These are phyloP conservation scores for Flagelloscypha sp. DNA, from an alignment of 768 basidiomycete species.

Conservation along the genomic window DNA sequence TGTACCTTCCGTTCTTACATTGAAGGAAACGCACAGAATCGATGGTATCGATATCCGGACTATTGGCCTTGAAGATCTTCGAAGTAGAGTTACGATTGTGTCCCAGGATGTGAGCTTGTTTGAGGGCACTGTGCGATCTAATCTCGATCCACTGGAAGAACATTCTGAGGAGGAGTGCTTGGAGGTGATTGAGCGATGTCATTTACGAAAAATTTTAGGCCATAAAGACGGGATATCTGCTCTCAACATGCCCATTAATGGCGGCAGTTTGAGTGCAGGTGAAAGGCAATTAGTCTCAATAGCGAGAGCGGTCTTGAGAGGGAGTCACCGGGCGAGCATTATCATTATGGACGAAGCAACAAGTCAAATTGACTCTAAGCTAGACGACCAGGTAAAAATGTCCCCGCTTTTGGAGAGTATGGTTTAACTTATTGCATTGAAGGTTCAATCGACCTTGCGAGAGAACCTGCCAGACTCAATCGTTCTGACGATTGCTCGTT, in stretches of 20 bases:
- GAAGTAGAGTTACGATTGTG: constrained; percentile 60
- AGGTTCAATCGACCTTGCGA: constrained; percentile 69
- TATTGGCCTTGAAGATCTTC: constrained; percentile 61
- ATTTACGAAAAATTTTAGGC: constrained; percentile 40
- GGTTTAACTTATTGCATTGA: not conserved
- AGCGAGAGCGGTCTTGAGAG: constrained; percentile 59
- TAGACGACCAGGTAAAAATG: constrained; percentile 54
- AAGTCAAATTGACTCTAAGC: constrained; percentile 60
- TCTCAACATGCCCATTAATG: constrained; percentile 57
- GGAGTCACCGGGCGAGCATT: constrained; percentile 55
- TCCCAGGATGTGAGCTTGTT: constrained; percentile 73
- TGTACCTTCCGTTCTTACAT: constrained; percentile 1
- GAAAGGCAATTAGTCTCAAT: constrained; percentile 70
- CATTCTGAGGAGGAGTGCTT: constrained; percentile 53
- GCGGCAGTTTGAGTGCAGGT: constrained; percentile 64
- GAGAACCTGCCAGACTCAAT: constrained; percentile 65
- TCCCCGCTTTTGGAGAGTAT: not conserved
- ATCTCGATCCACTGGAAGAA: constrained; percentile 60
- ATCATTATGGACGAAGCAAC: constrained; percentile 76
- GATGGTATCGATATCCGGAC: constrained; percentile 63
- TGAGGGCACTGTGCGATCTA: constrained; percentile 62
- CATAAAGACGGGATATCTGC: constrained; percentile 25
- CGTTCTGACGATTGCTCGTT: constrained; percentile 81
- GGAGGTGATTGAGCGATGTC: constrained; percentile 59
- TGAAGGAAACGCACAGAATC: constrained; percentile 27